A percentile compares a stretch with the other conserved stretches of the same genome.
Evolutionary conservation across 345 rosid species (phyloP).

Genomic region (Salix udensis): DNA sequence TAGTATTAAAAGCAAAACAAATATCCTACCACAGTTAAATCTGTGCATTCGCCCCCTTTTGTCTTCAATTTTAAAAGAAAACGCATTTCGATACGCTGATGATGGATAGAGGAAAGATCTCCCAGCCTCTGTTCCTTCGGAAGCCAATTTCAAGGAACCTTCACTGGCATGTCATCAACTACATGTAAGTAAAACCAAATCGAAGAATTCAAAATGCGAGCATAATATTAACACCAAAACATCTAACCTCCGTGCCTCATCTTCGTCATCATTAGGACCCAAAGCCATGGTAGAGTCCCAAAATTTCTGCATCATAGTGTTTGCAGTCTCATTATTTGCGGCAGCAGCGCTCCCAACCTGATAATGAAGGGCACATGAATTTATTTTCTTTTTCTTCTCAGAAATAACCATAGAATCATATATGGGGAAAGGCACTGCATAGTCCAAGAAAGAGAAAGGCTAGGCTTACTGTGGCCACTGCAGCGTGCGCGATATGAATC

Average conservation of each 20-base stretch:
- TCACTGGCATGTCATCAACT: conserved; percentile 54
- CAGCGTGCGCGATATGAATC: conserved; percentile 88
- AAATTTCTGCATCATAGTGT: conserved; percentile 92
- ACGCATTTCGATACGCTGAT: conserved; percentile 34
- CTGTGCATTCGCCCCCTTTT: conserved; percentile 82
- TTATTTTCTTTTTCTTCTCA: background rate
- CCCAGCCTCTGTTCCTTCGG: conserved; percentile 71
- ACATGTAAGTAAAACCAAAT: conserved; percentile 11
- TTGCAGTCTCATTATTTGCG: conserved; percentile 63
- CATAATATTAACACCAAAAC: conserved; percentile 6
- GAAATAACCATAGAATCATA: background rate
- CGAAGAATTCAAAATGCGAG: conserved; percentile 10
- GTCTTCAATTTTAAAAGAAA: conserved; percentile 87
- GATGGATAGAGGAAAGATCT: conserved; percentile 53
- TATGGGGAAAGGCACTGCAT: background rate
- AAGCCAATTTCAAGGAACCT: conserved; percentile 67
- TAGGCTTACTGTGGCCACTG: conserved; percentile 82
- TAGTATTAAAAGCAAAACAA: background rate
- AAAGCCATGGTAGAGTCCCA: conserved; percentile 97
- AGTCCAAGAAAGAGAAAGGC: conserved; percentile 7
- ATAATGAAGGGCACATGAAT: conserved; percentile 6
- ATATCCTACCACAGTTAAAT: conserved; percentile 72
- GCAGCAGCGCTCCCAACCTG: conserved; percentile 80
- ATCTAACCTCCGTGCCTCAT: conserved; percentile 71
- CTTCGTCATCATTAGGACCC: conserved; percentile 76